phyloP scores from a whole-genome alignment of 495 filamentous ascomycete genomes.

The Aspergillus ostianus region DNA sequence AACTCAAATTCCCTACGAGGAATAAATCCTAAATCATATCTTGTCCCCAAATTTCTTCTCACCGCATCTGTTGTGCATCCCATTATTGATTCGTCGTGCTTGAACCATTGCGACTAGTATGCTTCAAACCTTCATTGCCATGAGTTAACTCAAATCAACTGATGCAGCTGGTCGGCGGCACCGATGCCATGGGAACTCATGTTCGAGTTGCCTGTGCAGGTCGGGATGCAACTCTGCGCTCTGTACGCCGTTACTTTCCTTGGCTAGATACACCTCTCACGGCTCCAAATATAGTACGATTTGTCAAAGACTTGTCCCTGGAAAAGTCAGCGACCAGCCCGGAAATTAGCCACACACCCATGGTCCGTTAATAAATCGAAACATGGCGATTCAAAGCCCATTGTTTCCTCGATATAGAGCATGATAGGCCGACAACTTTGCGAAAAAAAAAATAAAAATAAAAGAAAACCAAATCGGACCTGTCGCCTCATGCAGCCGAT shows the following conservation, averaged over 20 bases:
- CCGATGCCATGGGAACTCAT: not conserved
- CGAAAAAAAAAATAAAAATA: not conserved
- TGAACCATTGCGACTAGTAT: slow-evolving; percentile 11
- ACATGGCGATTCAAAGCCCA: slow-evolving; percentile 9
- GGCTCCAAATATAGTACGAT: not conserved
- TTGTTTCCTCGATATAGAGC: slow-evolving; percentile 12
- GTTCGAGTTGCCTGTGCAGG: not conserved
- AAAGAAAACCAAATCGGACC: slow-evolving; percentile 18
- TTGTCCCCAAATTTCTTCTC: slow-evolving; percentile 8
- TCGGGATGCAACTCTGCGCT: not conserved
- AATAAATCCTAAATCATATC: not conserved
- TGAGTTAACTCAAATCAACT: not conserved
- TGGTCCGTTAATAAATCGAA: not conserved
- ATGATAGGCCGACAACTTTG: slow-evolving; percentile 10
- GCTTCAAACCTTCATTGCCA: slow-evolving; percentile 4
- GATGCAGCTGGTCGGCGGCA: not conserved
- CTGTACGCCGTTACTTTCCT: not conserved
- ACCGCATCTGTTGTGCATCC: slow-evolving; percentile 16
- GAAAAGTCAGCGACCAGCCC: not conserved
- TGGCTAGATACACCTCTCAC: not conserved
- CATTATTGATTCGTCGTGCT: slow-evolving; percentile 11
- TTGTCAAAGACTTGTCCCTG: not conserved
- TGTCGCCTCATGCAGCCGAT: slow-evolving; percentile 21
- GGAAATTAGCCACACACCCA: not conserved
- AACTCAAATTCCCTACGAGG: slow-evolving; percentile 7